phyloP scores from a whole-genome alignment of 108 stramenopile species.

The Schizochytrium sp. region DNA sequence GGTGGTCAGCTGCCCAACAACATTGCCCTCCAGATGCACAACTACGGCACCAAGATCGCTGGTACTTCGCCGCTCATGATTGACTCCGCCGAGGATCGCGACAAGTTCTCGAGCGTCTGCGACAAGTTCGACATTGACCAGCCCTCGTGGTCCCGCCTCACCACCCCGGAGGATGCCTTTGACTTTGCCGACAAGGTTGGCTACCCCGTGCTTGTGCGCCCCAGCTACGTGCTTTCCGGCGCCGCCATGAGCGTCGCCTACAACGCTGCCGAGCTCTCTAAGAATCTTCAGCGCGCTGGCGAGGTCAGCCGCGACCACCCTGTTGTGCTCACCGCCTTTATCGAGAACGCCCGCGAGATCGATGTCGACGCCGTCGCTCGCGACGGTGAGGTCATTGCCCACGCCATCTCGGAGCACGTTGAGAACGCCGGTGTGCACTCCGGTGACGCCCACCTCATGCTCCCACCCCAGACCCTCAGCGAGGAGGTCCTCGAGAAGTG shows the following conservation, averaged over 20 bases:
- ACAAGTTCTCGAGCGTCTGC: slow-evolving; percentile 88
- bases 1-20: slow-evolving; percentile 93
- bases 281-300: slow-evolving; percentile 76
- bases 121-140: slow-evolving; percentile 92
- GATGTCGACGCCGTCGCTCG: slow-evolving; percentile 93
- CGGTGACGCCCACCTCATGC: slow-evolving; percentile 83
- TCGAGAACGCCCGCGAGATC: slow-evolving; percentile 85
- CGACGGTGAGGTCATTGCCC: slow-evolving; percentile 83
- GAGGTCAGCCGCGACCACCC: slow-evolving; percentile 89
- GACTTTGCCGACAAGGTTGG: slow-evolving; percentile 80
- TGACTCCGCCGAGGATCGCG: slow-evolving; percentile 93
- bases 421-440: slow-evolving; percentile 98
- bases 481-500: slow-evolving; percentile 69
- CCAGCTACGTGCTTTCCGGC: slow-evolving; percentile 90
- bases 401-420: slow-evolving; percentile 92
- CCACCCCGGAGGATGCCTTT: slow-evolving; percentile 66
- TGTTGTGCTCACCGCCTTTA: slow-evolving; percentile 92
- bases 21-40: slow-evolving; percentile 77
- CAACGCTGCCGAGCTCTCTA: slow-evolving; percentile 74
- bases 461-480: slow-evolving; percentile 75
- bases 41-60: slow-evolving; percentile 80
- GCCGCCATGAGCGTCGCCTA: slow-evolving; percentile 96
- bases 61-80: slow-evolving; percentile 89
- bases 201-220: slow-evolving; percentile 86
- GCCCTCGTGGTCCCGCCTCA: slow-evolving; percentile 86